Evolutionary conservation across 345 rosid species (phyloP).

Genomic region (Anastatica hierochuntica): DNA sequence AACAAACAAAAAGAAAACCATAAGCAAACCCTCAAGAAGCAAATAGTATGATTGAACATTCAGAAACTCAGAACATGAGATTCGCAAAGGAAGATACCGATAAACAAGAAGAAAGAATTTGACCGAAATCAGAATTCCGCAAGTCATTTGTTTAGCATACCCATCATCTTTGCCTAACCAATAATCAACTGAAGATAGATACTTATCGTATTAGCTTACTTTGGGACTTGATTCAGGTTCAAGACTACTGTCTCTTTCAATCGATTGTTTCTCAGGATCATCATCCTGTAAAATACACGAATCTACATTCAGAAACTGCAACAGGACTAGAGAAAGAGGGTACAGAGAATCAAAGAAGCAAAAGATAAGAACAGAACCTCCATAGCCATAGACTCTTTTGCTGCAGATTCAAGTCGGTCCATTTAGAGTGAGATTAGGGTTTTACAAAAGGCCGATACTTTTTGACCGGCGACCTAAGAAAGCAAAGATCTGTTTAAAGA

Average conservation of each 20-base stretch:
- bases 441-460: no score
- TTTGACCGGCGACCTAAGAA: no score
- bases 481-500: slow-evolving; percentile 5
- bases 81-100: neutral
- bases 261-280: slow-evolving; percentile 26
- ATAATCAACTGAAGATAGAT: neutral
- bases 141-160: no score
- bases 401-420: slow-evolving; percentile 36
- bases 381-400: slow-evolving; percentile 36
- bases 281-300: slow-evolving; percentile 33
- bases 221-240: slow-evolving; percentile 42
- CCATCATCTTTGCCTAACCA: no score
- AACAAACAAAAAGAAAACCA: neutral
- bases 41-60: no score
- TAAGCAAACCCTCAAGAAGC: no score
- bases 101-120: neutral
- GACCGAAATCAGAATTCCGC: neutral
- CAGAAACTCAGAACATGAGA: neutral
- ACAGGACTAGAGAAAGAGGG: no score
- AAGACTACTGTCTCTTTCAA: slow-evolving; percentile 24
- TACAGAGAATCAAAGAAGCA: no score
- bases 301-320: slow-evolving; percentile 14
- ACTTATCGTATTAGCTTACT: slow-evolving; percentile 20
- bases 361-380: slow-evolving; percentile 47
- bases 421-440: slow-evolving; percentile 27